A percentile compares a stretch with the other conserved stretches of the same genome.
These are phyloP conservation scores for Diaporthe citriasiana DNA, from an alignment of 2,329 filamentous ascomycete species.

Conservation along the genomic window DNA sequence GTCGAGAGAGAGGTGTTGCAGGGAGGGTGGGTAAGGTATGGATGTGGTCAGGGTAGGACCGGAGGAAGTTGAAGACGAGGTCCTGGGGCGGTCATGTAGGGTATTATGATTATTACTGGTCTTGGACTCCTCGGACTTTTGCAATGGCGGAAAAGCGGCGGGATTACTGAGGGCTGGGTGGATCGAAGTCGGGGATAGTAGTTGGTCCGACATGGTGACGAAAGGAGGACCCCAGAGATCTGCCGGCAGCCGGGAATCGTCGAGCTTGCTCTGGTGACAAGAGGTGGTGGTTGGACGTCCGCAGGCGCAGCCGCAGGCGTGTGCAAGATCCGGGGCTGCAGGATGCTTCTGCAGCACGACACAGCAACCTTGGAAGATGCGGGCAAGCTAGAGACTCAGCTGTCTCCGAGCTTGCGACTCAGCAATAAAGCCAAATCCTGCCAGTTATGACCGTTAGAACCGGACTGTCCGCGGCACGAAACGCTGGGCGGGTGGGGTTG, in stretches of 20 bases:
- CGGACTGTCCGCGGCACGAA: slow-evolving; percentile 29
- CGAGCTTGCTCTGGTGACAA: slow-evolving; percentile 1
- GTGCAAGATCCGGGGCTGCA: slow-evolving; percentile 27
- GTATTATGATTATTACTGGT: slow-evolving; percentile 48
- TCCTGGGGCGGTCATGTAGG: slow-evolving; percentile 46
- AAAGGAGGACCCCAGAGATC: slow-evolving; percentile 8
- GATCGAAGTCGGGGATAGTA: slow-evolving; percentile 62
- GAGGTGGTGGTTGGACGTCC: slow-evolving; percentile 18
- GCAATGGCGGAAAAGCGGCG: slow-evolving; percentile 43
- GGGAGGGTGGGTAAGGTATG: slow-evolving; percentile 38
- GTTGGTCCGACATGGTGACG: slow-evolving; percentile 54
- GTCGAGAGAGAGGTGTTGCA: slow-evolving; percentile 36
- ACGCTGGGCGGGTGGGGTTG: slow-evolving; percentile 30
- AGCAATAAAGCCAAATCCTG: slow-evolving; percentile 25
- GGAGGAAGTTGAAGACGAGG: slow-evolving; percentile 42
- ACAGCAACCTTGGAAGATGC: slow-evolving; percentile 13
- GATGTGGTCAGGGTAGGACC: slow-evolving; percentile 42
- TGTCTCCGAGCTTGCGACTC: slow-evolving; percentile 15
- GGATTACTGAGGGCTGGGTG: slow-evolving; percentile 64
- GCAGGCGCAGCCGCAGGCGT: slow-evolving; percentile 8
- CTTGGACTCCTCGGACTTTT: slow-evolving; percentile 43
- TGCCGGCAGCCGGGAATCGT: slow-evolving; percentile 27
- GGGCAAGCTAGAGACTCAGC: slow-evolving; percentile 7
- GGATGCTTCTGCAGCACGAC: slow-evolving; percentile 26
- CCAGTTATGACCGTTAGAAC: slow-evolving; percentile 15